Evolutionary conservation across 331 rosid genomes (phyloP).

Genomic region (Quercus lobata): DNA sequence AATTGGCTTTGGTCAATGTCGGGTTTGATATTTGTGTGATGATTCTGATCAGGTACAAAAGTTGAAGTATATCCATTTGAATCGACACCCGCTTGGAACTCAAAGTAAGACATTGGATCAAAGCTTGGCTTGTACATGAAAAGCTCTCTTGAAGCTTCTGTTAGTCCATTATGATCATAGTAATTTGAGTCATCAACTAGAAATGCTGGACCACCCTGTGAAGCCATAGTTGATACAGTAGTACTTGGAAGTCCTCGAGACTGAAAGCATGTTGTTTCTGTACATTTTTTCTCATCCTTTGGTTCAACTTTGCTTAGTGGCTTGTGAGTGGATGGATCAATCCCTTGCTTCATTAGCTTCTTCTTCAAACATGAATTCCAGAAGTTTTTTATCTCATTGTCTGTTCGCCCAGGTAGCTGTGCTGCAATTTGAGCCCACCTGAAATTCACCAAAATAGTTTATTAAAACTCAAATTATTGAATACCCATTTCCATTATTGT

Average conservation of each 20-base stretch:
- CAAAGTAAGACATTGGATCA: conserved; percentile 57
- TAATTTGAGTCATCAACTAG: conserved; percentile 41
- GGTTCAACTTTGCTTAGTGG: conserved; percentile 39
- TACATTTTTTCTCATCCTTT: conserved; percentile 39
- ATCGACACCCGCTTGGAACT: conserved; percentile 40
- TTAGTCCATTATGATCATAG: conserved; percentile 26
- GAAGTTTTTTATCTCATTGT: conserved; percentile 91
- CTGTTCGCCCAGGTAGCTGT: conserved; percentile 96
- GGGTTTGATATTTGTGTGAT: conserved; percentile 14
- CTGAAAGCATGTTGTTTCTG: conserved; percentile 36
- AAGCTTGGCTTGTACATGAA: conserved; percentile 36
- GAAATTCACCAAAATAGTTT: neutral
- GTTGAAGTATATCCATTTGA: conserved; percentile 34
- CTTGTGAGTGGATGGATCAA: conserved; percentile 92
- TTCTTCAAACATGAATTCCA: conserved; percentile 96
- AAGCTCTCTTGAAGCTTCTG: conserved; percentile 43
- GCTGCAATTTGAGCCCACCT: conserved; percentile 99
- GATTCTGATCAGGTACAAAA: conserved; percentile 9
- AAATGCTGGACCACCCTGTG: conserved; percentile 58
- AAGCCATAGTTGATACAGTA: conserved; percentile 19
- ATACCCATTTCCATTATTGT: neutral
- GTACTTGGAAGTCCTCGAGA: conserved; percentile 21
- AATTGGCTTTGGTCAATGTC: conserved; percentile 19
- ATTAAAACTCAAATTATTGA: conserved; percentile 4
- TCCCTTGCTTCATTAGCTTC: conserved; percentile 93